Evolutionary conservation across 805 yeast species (phyloP), one percentile per base, ranked within the genome.

Genomic region (Candida quercuum): DNA sequence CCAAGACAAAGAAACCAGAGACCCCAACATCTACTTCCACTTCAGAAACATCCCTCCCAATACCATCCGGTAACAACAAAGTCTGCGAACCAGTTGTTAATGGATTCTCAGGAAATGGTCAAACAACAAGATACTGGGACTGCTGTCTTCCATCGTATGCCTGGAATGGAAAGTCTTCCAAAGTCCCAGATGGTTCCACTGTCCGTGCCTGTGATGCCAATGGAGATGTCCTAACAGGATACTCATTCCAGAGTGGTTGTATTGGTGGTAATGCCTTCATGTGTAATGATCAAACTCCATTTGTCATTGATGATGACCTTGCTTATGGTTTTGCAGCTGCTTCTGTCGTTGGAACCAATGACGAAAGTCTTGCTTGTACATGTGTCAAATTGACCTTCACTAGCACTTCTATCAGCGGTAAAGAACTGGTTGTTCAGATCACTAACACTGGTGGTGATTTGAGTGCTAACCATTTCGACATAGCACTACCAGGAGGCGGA

Each of bases 281-380:
- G 42, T 41, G 45, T 34, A 41, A 36, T 23, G 45, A 41, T 33
- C 45, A 41, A 34, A 19, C 36, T 20, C 42, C 45, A 36, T 41
- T 40, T 40, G 41, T 35, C 13, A 28, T 41, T 20, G 28, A 33
- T 20, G 42, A 38, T 30, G 28, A 35, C 14, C 34, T 41, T 34
- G 45, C 45, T 11, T 41, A 41, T 23, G 45, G 45, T 15, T 41
- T 41, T 25, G 45, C 45, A 13, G 45, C 45, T 28, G 45, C 45
- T 19, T 38, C 42, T 8, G 18, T 41, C 32, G 15, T 30, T 17
- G 45, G 45, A 19, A 38, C 40, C 10, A 25, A 28, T 11, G 45
- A 41, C 33, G 40, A 38, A 35, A 27, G 40, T 32, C 36, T 41
- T 36, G 39, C 42, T 20, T 41, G 45, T 29, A 36, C 46, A 7